Percentiles rank a stretch among this genome's conserved stretches.
These are phyloP conservation scores for Coccomyxa sp. DNA, from an alignment of 139 green algal species.

Conservation along the genomic window DNA sequence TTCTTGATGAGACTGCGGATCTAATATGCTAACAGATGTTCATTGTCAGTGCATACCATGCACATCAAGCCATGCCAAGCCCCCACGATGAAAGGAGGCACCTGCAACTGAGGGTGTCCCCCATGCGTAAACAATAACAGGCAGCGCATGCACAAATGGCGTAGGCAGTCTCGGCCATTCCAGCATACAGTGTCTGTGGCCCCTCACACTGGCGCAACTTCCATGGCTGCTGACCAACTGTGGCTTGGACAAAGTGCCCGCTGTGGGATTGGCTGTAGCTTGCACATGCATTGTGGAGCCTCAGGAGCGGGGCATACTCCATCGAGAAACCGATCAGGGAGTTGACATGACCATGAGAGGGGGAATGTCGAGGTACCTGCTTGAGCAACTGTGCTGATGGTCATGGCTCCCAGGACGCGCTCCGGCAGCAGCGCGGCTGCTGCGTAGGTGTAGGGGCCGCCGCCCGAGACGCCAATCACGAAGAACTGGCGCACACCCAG, in stretches of 20 bases:
- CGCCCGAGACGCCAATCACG: conserved; percentile 12
- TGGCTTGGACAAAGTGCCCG: background rate
- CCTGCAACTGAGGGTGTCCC: background rate
- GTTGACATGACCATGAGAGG: background rate
- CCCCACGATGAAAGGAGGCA: background rate
- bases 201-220: background rate
- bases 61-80: background rate
- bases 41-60: background rate
- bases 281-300: background rate
- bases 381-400: conserved; percentile 6
- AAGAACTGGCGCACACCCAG: conserved; percentile 5
- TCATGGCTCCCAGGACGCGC: conserved; percentile 6
- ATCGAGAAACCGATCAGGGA: background rate
- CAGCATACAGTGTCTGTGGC: too few relatives aligned
- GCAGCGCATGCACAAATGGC: too few relatives aligned
- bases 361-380: background rate
- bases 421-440: background rate
- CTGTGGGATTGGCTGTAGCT: background rate
- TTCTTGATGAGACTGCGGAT: background rate
- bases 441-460: conserved; percentile 14
- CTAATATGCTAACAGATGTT: background rate
- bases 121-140: background rate
- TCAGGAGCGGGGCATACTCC: background rate
- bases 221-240: background rate
- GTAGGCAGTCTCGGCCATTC: too few relatives aligned